Percentiles rank a stretch among this genome's conserved stretches.
Evolutionary conservation across 257 asterid species (phyloP).

Genomic region (Dorcoceras hygrometricum): DNA sequence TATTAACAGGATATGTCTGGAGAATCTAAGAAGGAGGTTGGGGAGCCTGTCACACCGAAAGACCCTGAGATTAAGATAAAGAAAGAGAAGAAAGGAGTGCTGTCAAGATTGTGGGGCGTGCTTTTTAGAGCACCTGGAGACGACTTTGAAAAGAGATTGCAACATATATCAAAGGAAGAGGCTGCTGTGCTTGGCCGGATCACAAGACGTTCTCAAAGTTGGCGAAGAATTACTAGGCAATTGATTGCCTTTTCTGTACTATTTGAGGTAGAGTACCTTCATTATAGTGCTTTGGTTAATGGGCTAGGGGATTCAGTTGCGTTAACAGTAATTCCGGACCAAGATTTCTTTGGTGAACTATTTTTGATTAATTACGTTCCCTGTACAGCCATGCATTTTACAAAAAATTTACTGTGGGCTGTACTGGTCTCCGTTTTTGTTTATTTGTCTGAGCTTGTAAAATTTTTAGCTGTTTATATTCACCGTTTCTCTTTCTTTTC

Average conservation of each 20-base stretch:
- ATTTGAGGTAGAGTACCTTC: constrained; percentile 57
- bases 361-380: not conserved
- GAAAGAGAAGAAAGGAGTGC: constrained; percentile 65
- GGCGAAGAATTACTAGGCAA: constrained; percentile 56
- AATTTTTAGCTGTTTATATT: not conserved
- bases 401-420: not conserved
- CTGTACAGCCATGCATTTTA: not conserved
- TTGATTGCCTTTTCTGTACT: constrained; percentile 57
- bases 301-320: not conserved
- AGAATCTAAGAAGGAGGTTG: constrained; percentile 48
- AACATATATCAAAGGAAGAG: constrained; percentile 88
- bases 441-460: not conserved
- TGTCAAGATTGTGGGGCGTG: constrained; percentile 72
- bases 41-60: constrained; percentile 37
- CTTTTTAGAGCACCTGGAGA: constrained; percentile 60
- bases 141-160: constrained; percentile 86
- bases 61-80: constrained; percentile 43
- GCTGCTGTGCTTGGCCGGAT: constrained; percentile 64
- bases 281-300: not conserved
- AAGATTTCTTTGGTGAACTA: not conserved
- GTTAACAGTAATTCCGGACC: no score
- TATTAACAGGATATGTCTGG: constrained; percentile 53
- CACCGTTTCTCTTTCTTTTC: not conserved
- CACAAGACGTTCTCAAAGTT: constrained; percentile 56
- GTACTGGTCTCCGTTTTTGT: not conserved